These are phyloP conservation scores for Sphaerulina vaccinii DNA, from an alignment of 2,329 filamentous ascomycete genomes.

Conservation along the genomic window DNA sequence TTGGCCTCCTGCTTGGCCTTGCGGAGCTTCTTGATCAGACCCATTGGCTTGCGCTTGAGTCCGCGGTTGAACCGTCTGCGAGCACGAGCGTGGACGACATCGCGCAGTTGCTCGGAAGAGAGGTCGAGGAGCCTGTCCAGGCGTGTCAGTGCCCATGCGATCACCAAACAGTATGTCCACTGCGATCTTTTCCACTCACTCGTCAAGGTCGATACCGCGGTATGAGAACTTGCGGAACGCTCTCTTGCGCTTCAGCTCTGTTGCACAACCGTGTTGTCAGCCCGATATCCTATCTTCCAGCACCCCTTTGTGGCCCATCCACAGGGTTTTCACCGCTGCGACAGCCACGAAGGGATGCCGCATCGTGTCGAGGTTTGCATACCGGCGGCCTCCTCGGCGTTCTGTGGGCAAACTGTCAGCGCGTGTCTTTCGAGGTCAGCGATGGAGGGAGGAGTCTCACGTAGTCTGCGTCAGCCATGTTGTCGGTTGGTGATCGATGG, in stretches of 20 bases:
- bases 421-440: conserved; percentile 1
- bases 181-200: conserved; percentile 66
- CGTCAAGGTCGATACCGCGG: conserved; percentile 98
- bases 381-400: conserved; percentile 93
- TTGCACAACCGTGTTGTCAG: conserved; percentile 34
- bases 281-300: conserved; percentile 39
- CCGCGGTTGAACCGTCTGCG: conserved; percentile 99
- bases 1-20: conserved; percentile 98
- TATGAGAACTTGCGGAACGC: conserved; percentile 99
- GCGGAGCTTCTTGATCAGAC: conserved; percentile 99
- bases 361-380: conserved; percentile 41
- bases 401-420: conserved; percentile 54
- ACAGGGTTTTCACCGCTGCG: conserved; percentile 41
- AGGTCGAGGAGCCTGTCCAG: conserved; percentile 87
- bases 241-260: conserved; percentile 99
- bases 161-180: conserved; percentile 7
- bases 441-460: conserved; percentile 58
- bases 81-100: conserved; percentile 98
- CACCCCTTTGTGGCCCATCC: conserved; percentile 44
- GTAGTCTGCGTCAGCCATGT: conserved; percentile 86
- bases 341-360: conserved; percentile 30
- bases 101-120: conserved; percentile 95
- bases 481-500: conserved; percentile 37
- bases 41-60: conserved; percentile 99
- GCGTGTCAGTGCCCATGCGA: neutral